Evolutionary conservation across 225 moss, liverwort and hornwort species (phyloP), one percentile per base, ranked within the genome.

Genomic region (Takakia lepidozioides): DNA sequence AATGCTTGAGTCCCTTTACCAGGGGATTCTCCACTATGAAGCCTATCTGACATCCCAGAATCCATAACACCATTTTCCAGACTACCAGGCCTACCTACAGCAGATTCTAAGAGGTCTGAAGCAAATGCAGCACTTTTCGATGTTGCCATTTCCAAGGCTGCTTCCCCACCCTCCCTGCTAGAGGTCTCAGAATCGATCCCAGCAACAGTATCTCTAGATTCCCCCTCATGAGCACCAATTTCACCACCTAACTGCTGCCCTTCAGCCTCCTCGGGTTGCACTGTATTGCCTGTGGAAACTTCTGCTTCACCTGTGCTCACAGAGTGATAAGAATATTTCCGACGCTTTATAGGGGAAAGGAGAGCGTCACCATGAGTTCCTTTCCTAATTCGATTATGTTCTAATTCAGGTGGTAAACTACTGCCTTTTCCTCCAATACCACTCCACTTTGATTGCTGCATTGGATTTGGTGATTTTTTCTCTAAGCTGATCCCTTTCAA

Each of bases 281-380:
- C 69, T 25, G 53, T 61, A 48, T 61, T 75, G 20, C 57, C 66
- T 2, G 65, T 53, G 7, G 83, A 68, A 18, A 74, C 74, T 63
- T 88, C 93, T 0, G 69, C 73, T 47, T 79, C 84, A 58, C 71
- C 60, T 23, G 71, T 79, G 60, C 59, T 80, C 60, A 73, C 73
- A 8, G 91, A 85, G 16, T 91, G 87, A 58, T 82, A 82, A 22
- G 86, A 90, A 54, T 81, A 78, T 59, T 85, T 75, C 71, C 87
- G 75, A 22, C 90, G 78, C 49, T 98, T 98, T 6, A 84, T 83
- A 10, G 98, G 98, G 27, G 98, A 91, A 1, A 98, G 80, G 6
- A 72, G 85, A 40, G 82, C 85, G 63, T 98, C 98, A 47, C 83
- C 85, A 51, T 98, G 75, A n/a, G n/a, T n/a, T n/a, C n/a, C n/a